These are phyloP conservation scores for Magnolia sinica DNA, from an alignment of 164 flowering plant species.

Conservation along the genomic window DNA sequence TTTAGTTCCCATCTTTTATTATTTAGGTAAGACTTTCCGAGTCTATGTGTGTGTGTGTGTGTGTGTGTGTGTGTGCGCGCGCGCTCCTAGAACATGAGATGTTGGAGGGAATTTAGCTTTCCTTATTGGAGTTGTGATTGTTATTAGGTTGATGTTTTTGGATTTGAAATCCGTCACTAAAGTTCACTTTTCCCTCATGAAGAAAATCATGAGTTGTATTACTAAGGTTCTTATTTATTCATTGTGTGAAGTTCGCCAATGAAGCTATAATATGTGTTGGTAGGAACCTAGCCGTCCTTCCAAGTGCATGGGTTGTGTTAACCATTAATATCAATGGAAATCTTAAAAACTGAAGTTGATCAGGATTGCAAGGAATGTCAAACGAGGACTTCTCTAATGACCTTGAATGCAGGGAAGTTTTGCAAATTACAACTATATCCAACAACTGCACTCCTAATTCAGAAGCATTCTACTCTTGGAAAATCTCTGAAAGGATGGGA, in stretches of 20 bases:
- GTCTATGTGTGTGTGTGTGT: no score
- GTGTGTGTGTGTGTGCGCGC: no score
- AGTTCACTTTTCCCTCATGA: not conserved
- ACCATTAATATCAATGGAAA: not conserved
- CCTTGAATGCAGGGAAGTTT: no score
- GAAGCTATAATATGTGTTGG: not conserved
- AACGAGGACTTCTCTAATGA: no score
- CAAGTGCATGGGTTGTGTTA: not conserved
- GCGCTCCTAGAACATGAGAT: not conserved
- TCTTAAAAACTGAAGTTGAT: no score
- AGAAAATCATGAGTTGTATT: not conserved
- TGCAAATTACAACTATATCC: no score
- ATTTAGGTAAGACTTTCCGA: constrained; percentile 3
- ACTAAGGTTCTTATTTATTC: not conserved
- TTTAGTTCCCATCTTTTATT: constrained; percentile 3
- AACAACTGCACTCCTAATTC: no score
- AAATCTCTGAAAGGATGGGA: no score
- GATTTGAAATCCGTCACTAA: not conserved
- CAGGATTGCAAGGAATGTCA: no score
- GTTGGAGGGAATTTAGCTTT: constrained; percentile 1
- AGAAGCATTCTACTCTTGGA: no score
- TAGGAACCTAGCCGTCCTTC: not conserved
- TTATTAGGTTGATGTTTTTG: not conserved
- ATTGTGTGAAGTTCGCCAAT: not conserved
- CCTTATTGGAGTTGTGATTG: not conserved